A percentile compares a stretch with the other conserved stretches of the same genome.
Evolutionary conservation across 331 rosid species (phyloP).

Genomic region (Malus hybrid): DNA sequence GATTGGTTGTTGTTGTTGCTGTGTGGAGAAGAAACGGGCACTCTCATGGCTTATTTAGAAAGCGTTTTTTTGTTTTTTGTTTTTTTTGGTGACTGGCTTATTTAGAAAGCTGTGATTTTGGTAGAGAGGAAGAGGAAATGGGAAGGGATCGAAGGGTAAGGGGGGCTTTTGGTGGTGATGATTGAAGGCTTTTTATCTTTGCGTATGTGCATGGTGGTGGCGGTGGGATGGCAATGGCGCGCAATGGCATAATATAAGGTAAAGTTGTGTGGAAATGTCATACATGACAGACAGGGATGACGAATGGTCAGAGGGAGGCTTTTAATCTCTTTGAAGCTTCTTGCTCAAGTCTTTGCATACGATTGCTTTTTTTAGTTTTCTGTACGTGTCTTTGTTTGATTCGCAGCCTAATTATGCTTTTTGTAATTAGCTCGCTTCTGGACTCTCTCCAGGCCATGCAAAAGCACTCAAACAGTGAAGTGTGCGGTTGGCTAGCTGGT

Average conservation of each 20-base stretch:
- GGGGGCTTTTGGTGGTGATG: slow-evolving; percentile 49
- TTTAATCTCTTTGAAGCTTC: slow-evolving; percentile 48
- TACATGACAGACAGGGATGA: slow-evolving; percentile 36
- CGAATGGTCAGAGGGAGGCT: slow-evolving; percentile 22
- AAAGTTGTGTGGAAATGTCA: slow-evolving; percentile 2
- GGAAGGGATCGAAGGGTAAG: slow-evolving; percentile 4
- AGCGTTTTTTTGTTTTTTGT: neutral
- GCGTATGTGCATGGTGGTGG: slow-evolving; percentile 40
- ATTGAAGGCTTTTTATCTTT: slow-evolving; percentile 57
- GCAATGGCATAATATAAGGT: neutral
- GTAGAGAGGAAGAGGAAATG: neutral
- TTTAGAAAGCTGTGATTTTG: neutral
- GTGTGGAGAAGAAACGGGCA: slow-evolving; percentile 43
- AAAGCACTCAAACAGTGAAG: neutral
- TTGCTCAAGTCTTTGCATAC: slow-evolving; percentile 26
- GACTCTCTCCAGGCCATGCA: slow-evolving; percentile 5
- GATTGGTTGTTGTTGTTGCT: slow-evolving; percentile 10
- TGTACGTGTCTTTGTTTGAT: slow-evolving; percentile 2
- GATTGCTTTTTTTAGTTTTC: neutral
- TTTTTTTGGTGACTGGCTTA: neutral
- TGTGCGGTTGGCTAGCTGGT: neutral
- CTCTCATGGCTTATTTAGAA: slow-evolving; percentile 49
- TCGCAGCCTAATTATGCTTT: neutral
- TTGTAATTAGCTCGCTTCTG: neutral
- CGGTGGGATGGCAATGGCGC: neutral